Base-by-base conservation (phyloP, 495 filamentous ascomycete genomes). In the Oidiodendron maius region DNA sequence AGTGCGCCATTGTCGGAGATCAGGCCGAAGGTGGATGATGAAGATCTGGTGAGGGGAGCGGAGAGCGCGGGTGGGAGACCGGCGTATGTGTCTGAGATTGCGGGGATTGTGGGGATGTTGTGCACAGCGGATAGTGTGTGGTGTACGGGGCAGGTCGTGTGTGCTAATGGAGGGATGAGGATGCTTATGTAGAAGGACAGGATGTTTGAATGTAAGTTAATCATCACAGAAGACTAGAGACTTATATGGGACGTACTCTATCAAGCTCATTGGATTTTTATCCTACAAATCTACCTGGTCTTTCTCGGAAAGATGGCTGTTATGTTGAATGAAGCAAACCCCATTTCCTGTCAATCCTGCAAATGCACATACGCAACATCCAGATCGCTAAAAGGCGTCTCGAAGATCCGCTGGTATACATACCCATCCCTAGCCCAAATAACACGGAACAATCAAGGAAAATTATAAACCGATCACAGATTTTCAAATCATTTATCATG, bases 81-180 rank as follows among this genome's bases (percentile, higher is more conserved):
- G 20, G 90, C 78, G 1, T 87, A 87, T 60, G 78, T 77, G 17
- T 58, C 69, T 44, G 91, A 95, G 72, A 74, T 95, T 65, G 90
- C 88, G 3, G 89, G 89, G 0, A 74, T 91, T 1, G 86, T 95
- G 38, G 86, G 80, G 2, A 94, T 93, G 86, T 63, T 95, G 35
- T 91, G 87, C 58, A 76, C 73, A 1, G 68, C 71, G 21, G 90
- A 96, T 58, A 74, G 74, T 3, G 75, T 65, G 12, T 95, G 86
- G 86, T 85, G 80, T 63, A 96, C 90, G 1, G 91, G 90, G 1
- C 84, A 83, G 60, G 83, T 94, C 38, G 77, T 95, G 2, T 87
- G 83, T 64, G 87, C 87, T n/a, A 94, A 94, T 62, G 89, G 89
- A 1, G 89, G 89, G 4, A 84, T 93, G 77, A 71, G 41, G 22